A percentile compares a stretch with the other conserved stretches of the same genome.
Evolutionary conservation across 2,329 filamentous ascomycete genomes (phyloP).

Genomic region (Periconia macrospinosa): DNA sequence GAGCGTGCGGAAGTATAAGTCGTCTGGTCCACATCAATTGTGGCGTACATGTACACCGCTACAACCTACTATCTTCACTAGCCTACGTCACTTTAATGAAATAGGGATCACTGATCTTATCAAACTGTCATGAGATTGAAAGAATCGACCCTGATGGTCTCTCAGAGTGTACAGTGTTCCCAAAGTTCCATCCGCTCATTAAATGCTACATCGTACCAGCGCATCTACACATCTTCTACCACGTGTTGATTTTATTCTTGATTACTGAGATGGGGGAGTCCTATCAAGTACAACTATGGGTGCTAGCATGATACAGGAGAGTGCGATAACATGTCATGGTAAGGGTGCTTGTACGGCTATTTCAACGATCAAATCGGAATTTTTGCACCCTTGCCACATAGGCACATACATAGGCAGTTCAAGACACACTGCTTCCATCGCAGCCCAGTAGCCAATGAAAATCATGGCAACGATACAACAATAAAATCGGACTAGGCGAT

Average conservation of each 20-base stretch:
- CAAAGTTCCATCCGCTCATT: no score
- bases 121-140: background rate
- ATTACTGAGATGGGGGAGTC: no score
- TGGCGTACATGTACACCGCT: background rate
- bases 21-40: background rate
- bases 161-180: background rate
- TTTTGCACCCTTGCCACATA: background rate
- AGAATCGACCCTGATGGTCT: background rate
- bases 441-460: conserved; percentile 13
- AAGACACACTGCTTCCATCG: background rate
- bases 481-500: conserved; percentile 14
- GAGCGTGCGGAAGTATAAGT: no score
- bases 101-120: background rate
- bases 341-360: background rate
- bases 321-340: no score
- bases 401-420: background rate
- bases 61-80: background rate
- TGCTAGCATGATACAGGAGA: no score
- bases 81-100: background rate
- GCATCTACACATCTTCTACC: no score
- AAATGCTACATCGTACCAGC: no score
- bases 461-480: conserved; percentile 2
- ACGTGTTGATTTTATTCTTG: no score
- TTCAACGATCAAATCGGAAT: background rate
- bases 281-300: no score